Conservation (phyloP, 2,329 filamentous ascomycete species). For the Clonostachys byssicola region DNA sequence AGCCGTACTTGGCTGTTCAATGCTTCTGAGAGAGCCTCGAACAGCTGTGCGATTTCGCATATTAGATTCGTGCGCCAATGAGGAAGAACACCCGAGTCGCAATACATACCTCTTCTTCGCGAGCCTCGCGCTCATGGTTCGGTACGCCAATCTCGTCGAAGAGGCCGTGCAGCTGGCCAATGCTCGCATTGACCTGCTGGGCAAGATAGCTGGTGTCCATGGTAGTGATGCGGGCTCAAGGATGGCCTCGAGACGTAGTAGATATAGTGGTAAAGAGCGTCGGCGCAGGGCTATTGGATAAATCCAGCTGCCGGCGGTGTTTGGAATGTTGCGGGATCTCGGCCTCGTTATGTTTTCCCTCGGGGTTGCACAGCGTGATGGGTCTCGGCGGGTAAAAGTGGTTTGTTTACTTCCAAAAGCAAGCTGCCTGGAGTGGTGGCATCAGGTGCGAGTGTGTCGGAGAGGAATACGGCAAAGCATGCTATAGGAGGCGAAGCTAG, state of each 20-base stretch:
- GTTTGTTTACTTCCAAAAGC: neutral
- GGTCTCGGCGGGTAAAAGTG: neutral
- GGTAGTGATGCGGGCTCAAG: constrained; percentile 1
- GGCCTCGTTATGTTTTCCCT: neutral
- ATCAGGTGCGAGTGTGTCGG: neutral
- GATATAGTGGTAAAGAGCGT: neutral
- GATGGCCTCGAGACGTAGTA: neutral
- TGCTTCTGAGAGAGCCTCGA: constrained; percentile 85
- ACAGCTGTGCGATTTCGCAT: constrained; percentile 56
- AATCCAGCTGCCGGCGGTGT: no score
- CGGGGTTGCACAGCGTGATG: neutral
- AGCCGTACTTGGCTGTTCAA: constrained; percentile 84
- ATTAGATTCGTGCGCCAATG: neutral
- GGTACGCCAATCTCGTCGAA: constrained; percentile 99
- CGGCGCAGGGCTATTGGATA: neutral
- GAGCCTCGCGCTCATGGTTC: constrained; percentile 81
- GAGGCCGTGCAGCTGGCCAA: constrained; percentile 86
- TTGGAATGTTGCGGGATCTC: neutral
- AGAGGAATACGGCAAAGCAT: neutral
- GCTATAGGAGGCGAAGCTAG: neutral
- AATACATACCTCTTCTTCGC: constrained; percentile 76
- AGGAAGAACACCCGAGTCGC: constrained; percentile 2
- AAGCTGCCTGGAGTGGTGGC: no score
- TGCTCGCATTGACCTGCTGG: constrained; percentile 92
- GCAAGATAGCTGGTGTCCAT: constrained; percentile 94